These are phyloP conservation scores for Phytophthora nicotianae DNA, from an alignment of 352 stramenopile genomes.

Conservation along the genomic window DNA sequence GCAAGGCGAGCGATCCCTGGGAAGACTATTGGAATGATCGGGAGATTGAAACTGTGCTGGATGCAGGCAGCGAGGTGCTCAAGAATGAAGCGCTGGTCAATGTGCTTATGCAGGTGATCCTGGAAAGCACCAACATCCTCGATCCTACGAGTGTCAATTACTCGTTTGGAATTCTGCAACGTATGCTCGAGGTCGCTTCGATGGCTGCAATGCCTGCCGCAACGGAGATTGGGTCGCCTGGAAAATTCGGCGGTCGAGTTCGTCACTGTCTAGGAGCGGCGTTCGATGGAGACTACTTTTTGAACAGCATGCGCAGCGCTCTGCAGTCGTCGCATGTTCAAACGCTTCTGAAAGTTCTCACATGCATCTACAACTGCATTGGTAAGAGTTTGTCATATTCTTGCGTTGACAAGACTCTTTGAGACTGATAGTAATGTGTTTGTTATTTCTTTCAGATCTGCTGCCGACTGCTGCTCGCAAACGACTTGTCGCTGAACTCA, in stretches of 20 bases:
- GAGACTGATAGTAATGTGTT: slow-evolving; percentile 5
- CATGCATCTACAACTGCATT: slow-evolving; percentile 85
- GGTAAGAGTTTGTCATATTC: slow-evolving; percentile 39
- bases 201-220: slow-evolving; percentile 42
- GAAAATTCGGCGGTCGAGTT: slow-evolving; percentile 35
- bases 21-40: slow-evolving; percentile 72
- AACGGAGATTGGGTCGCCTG: slow-evolving; percentile 14
- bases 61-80: slow-evolving; percentile 62
- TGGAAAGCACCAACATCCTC: slow-evolving; percentile 86
- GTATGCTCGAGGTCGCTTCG: slow-evolving; percentile 66
- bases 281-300: slow-evolving; percentile 80
- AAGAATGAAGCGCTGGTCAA: slow-evolving; percentile 75
- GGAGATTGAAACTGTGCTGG: slow-evolving; percentile 63
- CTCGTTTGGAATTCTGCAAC: slow-evolving; percentile 80
- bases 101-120: slow-evolving; percentile 77
- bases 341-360: slow-evolving; percentile 86
- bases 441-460: slow-evolving; percentile 45
- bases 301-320: slow-evolving; percentile 68
- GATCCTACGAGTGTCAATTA: slow-evolving; percentile 86
- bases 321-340: slow-evolving; percentile 81
- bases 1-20: slow-evolving; percentile 63
- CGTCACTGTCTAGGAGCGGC: slow-evolving; percentile 44
- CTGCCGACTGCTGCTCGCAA: slow-evolving; percentile 68
- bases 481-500: slow-evolving; percentile 70
- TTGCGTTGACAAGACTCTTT: background rate